phyloP scores from a whole-genome alignment of 768 basidiomycete genomes.

The Mycena vulgaris region DNA sequence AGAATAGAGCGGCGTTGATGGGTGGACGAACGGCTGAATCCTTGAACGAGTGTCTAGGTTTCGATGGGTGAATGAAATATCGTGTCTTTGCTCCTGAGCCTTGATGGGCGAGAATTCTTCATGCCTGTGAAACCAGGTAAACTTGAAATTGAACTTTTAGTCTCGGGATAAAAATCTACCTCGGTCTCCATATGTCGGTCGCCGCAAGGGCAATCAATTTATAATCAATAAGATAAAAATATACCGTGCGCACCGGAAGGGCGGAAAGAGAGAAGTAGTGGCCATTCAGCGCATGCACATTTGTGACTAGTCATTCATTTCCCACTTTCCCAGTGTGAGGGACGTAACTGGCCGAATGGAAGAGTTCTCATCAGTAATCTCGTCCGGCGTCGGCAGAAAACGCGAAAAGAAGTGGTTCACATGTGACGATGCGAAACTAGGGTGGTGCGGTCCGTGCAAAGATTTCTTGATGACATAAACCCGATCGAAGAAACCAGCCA shows the following conservation, averaged over 20 bases:
- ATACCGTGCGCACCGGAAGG: conserved; percentile 12
- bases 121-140: conserved; percentile 9
- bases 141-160: conserved; percentile 19
- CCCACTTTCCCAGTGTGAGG: conserved; percentile 7
- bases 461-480: conserved; percentile 11
- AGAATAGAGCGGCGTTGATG: conserved; percentile 13
- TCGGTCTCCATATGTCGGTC: conserved; percentile 9
- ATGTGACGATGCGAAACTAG: conserved; percentile 11
- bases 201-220: conserved; percentile 14
- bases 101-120: conserved; percentile 12
- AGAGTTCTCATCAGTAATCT: conserved; percentile 13
- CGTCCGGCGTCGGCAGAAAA: conserved; percentile 14
- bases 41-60: conserved; percentile 14
- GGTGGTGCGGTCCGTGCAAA: conserved; percentile 15
- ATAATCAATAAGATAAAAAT: conserved; percentile 17
- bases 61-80: conserved; percentile 7
- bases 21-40: conserved; percentile 3
- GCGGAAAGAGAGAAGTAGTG: conserved; percentile 9
- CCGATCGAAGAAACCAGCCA: conserved; percentile 12
- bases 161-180: conserved; percentile 4
- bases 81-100: conserved; percentile 2
- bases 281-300: conserved; percentile 16
- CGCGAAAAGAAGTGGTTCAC: conserved; percentile 13
- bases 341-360: too few relatives aligned
- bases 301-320: conserved; percentile 3